A percentile compares a stretch with the other conserved stretches of the same genome.
phyloP scores from a whole-genome alignment of 257 asterid genomes.

The Thymus mandschuricus region DNA sequence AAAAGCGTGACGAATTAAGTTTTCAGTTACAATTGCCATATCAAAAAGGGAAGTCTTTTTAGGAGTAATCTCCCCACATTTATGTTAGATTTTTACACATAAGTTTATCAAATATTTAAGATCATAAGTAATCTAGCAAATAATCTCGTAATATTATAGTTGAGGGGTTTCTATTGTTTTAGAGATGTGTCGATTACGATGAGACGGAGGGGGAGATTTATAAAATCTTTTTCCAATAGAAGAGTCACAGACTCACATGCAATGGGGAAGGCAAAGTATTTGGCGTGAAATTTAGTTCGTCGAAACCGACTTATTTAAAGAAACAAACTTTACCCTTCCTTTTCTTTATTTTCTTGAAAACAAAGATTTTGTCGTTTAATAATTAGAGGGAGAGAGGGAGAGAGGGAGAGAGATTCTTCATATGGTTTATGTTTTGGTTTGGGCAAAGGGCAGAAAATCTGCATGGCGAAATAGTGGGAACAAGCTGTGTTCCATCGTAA shows the following conservation, averaged over 20 bases:
- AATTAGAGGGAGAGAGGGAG: neutral
- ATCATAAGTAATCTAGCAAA: too few species aligned
- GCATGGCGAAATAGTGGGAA: conserved; percentile 48
- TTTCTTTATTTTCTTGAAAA: neutral
- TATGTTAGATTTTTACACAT: too few species aligned
- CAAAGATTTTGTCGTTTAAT: neutral
- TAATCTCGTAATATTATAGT: too few species aligned
- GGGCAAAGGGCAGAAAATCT: conserved; percentile 24
- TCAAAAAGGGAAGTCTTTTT: too few species aligned
- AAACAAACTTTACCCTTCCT: neutral
- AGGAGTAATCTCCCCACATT: too few species aligned
- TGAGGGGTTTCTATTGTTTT: too few species aligned
- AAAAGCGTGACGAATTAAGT: too few species aligned
- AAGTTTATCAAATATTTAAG: too few species aligned
- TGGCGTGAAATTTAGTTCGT: conserved; percentile 10
- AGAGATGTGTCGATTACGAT: too few species aligned
- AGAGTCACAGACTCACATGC: conserved; percentile 3
- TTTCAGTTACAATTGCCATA: too few species aligned
- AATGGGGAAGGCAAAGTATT: neutral
- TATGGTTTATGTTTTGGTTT: neutral
- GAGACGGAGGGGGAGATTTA: too few species aligned
- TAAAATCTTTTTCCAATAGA: too few species aligned
- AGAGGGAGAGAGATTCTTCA: neutral
- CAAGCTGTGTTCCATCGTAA: conserved; percentile 34
- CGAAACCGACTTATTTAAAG: conserved; percentile 23